Conservation (phyloP, 495 filamentous ascomycete species). For the Tirmania nivea region DNA sequence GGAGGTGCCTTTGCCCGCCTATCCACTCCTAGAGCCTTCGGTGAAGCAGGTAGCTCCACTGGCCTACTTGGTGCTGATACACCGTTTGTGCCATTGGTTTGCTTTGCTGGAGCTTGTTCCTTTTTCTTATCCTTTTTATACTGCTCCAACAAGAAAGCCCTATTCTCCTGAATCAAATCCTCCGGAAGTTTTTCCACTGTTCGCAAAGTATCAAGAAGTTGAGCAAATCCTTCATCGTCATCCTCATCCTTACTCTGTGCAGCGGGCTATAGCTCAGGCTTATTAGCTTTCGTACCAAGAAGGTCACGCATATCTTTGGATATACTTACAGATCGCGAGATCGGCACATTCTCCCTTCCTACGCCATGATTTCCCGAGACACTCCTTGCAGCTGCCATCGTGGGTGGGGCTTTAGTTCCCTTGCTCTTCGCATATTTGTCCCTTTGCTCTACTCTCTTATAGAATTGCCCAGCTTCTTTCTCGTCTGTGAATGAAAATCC, state of each 20-base stretch:
- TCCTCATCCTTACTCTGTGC: constrained; percentile 57
- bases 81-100: constrained; percentile 25
- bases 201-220: constrained; percentile 75
- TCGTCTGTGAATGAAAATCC: constrained; percentile 84
- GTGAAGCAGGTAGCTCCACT: background rate
- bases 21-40: constrained; percentile 21
- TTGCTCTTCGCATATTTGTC: constrained; percentile 13
- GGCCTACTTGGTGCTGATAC: constrained; percentile 3
- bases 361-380: constrained; percentile 13
- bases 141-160: constrained; percentile 31
- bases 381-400: constrained; percentile 17
- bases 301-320: constrained; percentile 24
- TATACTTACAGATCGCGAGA: constrained; percentile 35
- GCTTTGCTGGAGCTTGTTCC: constrained; percentile 67
- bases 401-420: constrained; percentile 15
- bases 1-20: constrained; percentile 34
- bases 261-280: constrained; percentile 67
- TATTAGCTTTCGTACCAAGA: constrained; percentile 47
- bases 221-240: constrained; percentile 51
- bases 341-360: constrained; percentile 6
- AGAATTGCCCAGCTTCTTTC: constrained; percentile 85
- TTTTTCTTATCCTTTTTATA: constrained; percentile 54
- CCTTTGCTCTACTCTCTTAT: constrained; percentile 59
- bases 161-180: background rate
- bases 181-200: constrained; percentile 22